Percentiles rank a stretch among this genome's conserved stretches.
Conservation (phyloP, 2,329 filamentous ascomycete genomes). For the Pseudocercospora cruenta region DNA sequence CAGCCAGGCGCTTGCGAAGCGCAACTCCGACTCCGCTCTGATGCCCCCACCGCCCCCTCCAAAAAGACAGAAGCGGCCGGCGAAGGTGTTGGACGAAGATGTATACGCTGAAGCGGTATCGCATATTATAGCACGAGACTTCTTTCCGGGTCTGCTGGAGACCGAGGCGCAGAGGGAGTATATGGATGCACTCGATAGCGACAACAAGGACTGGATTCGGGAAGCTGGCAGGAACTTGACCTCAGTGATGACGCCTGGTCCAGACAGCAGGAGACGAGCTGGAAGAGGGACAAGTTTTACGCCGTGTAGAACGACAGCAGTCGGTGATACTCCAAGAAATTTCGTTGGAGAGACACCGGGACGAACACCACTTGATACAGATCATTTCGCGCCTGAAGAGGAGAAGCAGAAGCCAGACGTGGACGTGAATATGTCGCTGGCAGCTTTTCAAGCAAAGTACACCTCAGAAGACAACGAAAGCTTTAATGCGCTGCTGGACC, state of each 20-base stretch:
- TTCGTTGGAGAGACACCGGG: conserved; percentile 74
- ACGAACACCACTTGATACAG: conserved; percentile 51
- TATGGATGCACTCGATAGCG: conserved; percentile 84
- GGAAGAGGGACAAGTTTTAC: conserved; percentile 45
- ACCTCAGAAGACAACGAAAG: conserved; percentile 98
- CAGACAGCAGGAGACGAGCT: conserved; percentile 48
- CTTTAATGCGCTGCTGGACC: conserved; percentile 89
- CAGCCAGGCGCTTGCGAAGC: conserved; percentile 70
- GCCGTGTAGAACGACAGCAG: conserved; percentile 35
- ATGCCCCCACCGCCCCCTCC: conserved; percentile 86
- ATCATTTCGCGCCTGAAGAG: conserved; percentile 37
- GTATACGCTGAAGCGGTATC: conserved; percentile 88
- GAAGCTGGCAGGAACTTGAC: conserved; percentile 67
- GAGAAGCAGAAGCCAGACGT: conserved; percentile 57
- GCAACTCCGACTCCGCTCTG: conserved; percentile 66
- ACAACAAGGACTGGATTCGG: conserved; percentile 81
- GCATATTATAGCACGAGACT: conserved; percentile 93
- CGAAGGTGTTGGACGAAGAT: conserved; percentile 88
- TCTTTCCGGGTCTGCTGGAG: conserved; percentile 89
- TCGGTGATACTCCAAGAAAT: conserved; percentile 65
- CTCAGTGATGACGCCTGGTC: conserved; percentile 80
- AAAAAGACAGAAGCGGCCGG: conserved; percentile 90
- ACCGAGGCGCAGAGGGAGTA: conserved; percentile 89
- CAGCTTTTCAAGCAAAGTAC: conserved; percentile 87
- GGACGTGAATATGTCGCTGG: conserved; percentile 78